A percentile compares a stretch with the other conserved stretches of the same genome.
These are phyloP conservation scores for Aphanomyces euteiches DNA, from an alignment of 352 stramenopile genomes.

Conservation along the genomic window DNA sequence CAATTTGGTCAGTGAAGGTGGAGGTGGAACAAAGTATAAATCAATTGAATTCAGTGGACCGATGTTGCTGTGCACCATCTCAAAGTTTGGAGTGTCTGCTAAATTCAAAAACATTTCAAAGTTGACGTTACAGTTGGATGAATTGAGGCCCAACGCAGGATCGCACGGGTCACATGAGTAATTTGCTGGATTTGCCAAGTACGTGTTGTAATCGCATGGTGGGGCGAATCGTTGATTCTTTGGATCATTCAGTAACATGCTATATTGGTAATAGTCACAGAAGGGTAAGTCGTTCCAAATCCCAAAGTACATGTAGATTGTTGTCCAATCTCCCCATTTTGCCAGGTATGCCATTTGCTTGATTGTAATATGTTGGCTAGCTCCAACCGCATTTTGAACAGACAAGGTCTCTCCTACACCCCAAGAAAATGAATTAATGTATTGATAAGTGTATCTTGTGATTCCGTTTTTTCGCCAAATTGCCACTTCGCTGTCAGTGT, in stretches of 20 bases:
- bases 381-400: slow-evolving; percentile 17
- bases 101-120: slow-evolving; percentile 1
- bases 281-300: slow-evolving; percentile 17
- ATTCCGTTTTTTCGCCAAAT: not conserved
- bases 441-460: not conserved
- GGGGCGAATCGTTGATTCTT: not conserved
- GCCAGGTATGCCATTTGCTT: not conserved
- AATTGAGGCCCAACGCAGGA: not conserved
- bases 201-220: not conserved
- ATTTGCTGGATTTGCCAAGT: not conserved
- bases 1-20: not conserved
- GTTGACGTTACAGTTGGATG: not conserved
- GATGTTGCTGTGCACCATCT: not conserved
- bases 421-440: slow-evolving; percentile 8
- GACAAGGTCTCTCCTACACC: slow-evolving; percentile 12
- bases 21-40: slow-evolving; percentile 6
- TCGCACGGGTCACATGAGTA: slow-evolving; percentile 12
- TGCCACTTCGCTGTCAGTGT: not conserved
- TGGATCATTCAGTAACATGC: not conserved
- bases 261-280: not conserved
- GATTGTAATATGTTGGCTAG: slow-evolving; percentile 7
- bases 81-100: not conserved
- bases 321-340: not conserved
- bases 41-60: slow-evolving; percentile 23
- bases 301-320: not conserved